phyloP scores from a whole-genome alignment of 139 green algal genomes.

The Spirogloea muscicola region DNA sequence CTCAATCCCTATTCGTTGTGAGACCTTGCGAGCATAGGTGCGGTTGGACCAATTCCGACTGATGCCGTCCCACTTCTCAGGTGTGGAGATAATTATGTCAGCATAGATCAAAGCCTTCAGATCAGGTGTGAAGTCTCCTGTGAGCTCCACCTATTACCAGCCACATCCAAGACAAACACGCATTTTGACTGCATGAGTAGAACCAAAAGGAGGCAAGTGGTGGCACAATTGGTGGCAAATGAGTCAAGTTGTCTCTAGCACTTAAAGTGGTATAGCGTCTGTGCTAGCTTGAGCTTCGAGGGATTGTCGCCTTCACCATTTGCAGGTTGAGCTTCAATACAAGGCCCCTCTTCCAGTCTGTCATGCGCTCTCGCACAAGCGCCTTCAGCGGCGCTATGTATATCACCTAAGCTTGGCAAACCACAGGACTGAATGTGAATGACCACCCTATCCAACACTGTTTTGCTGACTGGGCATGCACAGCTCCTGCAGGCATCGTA shows the following conservation, averaged over 20 bases:
- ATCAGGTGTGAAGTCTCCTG: conserved; percentile 88
- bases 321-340: conserved; percentile 53
- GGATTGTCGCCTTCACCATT: conserved; percentile 52
- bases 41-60: conserved; percentile 81
- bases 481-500: too few relatives aligned
- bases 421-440: not conserved
- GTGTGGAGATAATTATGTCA: conserved; percentile 92
- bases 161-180: too few relatives aligned
- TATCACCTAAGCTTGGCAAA: conserved; percentile 63
- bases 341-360: conserved; percentile 81
- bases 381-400: conserved; percentile 98
- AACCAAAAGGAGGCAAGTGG: too few relatives aligned
- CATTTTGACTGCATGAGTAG: too few relatives aligned
- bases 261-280: too few relatives aligned
- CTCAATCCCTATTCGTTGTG: too few relatives aligned
- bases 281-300: too few relatives aligned
- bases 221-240: too few relatives aligned
- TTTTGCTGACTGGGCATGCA: not conserved
- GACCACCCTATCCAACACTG: not conserved
- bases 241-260: too few relatives aligned
- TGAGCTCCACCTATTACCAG: conserved; percentile 83
- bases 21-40: conserved; percentile 51
- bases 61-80: conserved; percentile 98
- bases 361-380: conserved; percentile 88
- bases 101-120: conserved; percentile 59